A percentile compares a stretch with the other conserved stretches of the same genome.
These are phyloP conservation scores for Camelina laxa DNA, from an alignment of 345 rosid species.

Conservation along the genomic window DNA sequence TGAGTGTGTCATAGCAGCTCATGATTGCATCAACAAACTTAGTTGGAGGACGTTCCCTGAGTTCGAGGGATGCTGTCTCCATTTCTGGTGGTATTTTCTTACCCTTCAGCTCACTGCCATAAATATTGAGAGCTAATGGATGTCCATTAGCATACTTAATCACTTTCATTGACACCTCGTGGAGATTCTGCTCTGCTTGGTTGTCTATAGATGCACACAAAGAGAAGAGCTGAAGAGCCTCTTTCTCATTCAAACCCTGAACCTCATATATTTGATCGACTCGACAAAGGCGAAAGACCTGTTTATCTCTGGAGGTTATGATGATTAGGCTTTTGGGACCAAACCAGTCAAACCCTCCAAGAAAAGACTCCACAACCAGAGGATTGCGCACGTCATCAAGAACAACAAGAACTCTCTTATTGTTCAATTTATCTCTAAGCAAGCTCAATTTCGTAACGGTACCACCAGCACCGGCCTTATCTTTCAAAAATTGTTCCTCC, in stretches of 20 bases:
- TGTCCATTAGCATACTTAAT: not conserved
- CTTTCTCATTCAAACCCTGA: slow-evolving; percentile 4
- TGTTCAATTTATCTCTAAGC: not conserved
- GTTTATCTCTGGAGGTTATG: slow-evolving; percentile 1
- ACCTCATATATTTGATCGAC: not conserved
- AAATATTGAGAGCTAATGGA: slow-evolving; percentile 36
- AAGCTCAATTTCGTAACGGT: not conserved
- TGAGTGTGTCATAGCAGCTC: not conserved
- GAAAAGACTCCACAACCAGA: slow-evolving; percentile 4
- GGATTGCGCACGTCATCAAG: slow-evolving; percentile 1
- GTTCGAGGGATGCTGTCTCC: not conserved
- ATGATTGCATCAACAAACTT: not conserved
- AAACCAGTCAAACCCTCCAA: not conserved
- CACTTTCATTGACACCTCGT: not conserved
- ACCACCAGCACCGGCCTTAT: not conserved
- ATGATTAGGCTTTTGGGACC: slow-evolving; percentile 6
- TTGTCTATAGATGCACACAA: not conserved
- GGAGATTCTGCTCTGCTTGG: not conserved
- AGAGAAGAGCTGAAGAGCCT: not conserved
- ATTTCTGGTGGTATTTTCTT: not conserved
- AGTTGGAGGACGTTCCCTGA: not conserved
- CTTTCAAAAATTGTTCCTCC: not conserved
- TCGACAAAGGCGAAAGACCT: not conserved
- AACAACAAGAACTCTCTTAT: slow-evolving; percentile 10
- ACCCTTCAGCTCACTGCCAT: not conserved